Evolutionary conservation across 1,284 basidiomycete genomes (phyloP).

Genomic region (Apiotrichum gracile): DNA sequence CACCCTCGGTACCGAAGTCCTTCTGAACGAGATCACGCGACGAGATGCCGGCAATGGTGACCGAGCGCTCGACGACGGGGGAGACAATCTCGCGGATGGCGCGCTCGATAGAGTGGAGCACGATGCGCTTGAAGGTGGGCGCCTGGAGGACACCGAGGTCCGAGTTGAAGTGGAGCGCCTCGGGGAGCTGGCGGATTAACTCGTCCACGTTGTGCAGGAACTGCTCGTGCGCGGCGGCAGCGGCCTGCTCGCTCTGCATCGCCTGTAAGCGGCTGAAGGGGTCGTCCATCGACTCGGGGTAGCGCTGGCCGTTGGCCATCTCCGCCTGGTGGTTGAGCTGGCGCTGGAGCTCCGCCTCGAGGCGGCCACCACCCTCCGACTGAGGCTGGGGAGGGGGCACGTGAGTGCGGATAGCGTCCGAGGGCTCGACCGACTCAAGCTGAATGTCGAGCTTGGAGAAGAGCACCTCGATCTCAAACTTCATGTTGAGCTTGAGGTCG

Average conservation of each 20-base stretch:
- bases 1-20: slow-evolving; percentile 92
- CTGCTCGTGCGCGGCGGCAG: slow-evolving; percentile 45
- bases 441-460: slow-evolving; percentile 89
- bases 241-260: slow-evolving; percentile 42
- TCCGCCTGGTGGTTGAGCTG: slow-evolving; percentile 27
- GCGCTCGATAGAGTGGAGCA: slow-evolving; percentile 86
- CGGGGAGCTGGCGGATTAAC: slow-evolving; percentile 64
- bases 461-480: slow-evolving; percentile 97
- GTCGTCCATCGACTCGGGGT: slow-evolving; percentile 27
- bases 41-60: slow-evolving; percentile 97
- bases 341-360: slow-evolving; percentile 38
- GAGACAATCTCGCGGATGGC: slow-evolving; percentile 97
- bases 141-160: slow-evolving; percentile 59
- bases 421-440: slow-evolving; percentile 78
- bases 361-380: slow-evolving; percentile 32
- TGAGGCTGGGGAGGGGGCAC: slow-evolving; percentile 42
- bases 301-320: slow-evolving; percentile 17
- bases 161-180: slow-evolving; percentile 70
- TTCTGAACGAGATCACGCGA: slow-evolving; percentile 92
- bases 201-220: slow-evolving; percentile 49
- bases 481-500: slow-evolving; percentile 92
- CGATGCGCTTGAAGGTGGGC: slow-evolving; percentile 80
- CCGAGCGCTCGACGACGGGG: slow-evolving; percentile 97
- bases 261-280: slow-evolving; percentile 42
- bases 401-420: slow-evolving; percentile 60